Conservation (phyloP, 768 basidiomycete genomes). For the Boletus huronensis region DNA sequence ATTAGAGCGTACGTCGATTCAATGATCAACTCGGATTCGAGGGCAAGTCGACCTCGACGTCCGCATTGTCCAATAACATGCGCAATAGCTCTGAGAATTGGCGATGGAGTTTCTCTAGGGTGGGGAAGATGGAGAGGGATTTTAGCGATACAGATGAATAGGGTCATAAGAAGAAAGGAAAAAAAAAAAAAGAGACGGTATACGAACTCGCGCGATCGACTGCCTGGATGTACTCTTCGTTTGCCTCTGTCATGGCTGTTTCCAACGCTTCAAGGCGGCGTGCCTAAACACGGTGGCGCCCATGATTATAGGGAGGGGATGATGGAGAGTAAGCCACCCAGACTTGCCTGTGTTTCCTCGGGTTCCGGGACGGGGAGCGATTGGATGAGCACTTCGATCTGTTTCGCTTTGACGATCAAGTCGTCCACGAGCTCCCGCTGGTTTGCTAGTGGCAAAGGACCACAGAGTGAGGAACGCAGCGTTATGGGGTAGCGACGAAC, state of each 20-base stretch:
- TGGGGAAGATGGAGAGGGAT: not conserved
- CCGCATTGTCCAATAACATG: constrained; percentile 54
- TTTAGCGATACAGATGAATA: not conserved
- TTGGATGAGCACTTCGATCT: constrained; percentile 81
- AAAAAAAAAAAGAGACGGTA: not conserved
- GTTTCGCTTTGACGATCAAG: constrained; percentile 82
- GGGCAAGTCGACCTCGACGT: constrained; percentile 32
- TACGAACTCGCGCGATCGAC: constrained; percentile 74
- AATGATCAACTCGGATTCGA: not conserved
- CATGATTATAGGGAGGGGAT: not conserved
- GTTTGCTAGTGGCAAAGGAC: constrained; percentile 51
- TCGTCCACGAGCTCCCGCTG: constrained; percentile 81
- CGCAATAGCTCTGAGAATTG: constrained; percentile 59
- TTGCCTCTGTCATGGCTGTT: constrained; percentile 65
- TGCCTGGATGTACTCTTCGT: constrained; percentile 71
- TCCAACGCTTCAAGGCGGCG: constrained; percentile 65
- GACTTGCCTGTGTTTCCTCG: constrained; percentile 63
- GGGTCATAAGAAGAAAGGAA: not conserved
- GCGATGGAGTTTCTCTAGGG: constrained; percentile 52
- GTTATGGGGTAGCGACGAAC: not conserved
- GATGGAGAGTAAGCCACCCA: not conserved
- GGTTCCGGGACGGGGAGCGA: constrained; percentile 75
- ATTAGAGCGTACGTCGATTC: not conserved
- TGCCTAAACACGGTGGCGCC: constrained; percentile 41
- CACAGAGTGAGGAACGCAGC: not conserved